Base-by-base conservation (phyloP, 2,329 filamentous ascomycete species). In the Colletotrichum lupini region DNA sequence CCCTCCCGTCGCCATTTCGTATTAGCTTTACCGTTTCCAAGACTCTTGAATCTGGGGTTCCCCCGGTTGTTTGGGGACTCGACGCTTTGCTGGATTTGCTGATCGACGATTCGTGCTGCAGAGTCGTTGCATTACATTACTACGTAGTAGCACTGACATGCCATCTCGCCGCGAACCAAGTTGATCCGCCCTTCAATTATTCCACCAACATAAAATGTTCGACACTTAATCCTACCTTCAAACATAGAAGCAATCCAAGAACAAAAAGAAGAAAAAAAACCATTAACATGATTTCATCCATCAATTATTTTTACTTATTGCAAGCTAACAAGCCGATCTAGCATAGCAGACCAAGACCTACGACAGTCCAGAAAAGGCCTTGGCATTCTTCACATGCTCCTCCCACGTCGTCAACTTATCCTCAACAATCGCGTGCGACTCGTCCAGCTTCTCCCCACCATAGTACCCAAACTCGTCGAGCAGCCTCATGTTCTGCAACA, bases 381-480 rank as follows among this genome's bases (percentile, higher is more conserved):
- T 77, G 32, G 79, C 76, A 30, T 77, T 79, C 76, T 78, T 80
- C 71, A 84, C 77, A 76, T 81, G 83, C 5, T 82, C 80, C 76
- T 80, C 82, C 82, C 83, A 85, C 4, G 78, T 80, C 0, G 79
- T 82, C 2, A 83, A 79, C 79, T 80, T 78, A 46, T 83, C 81
- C 4, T 80, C 80, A 5, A 85, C 53, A 32, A 85, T 74, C 2
- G 68, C 75, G 55, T 79, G 64, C 35, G 81, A 83, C 72, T 80
- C 79, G 12, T 77, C 76, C 9, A 85, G 69, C 53, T 78, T 77
- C 37, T 78, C 82, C 1, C 81, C 81, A 5, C 71, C 81, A 42
- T 83, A 86, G 74, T 86, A 86, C 1, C 84, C 84, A 5, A 81
- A 83, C 22, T 83, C 81, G 35, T 82, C 79, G n/a, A 86, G 72